phyloP scores from a whole-genome alignment of 2,329 filamentous ascomycete species.

The Teratosphaeriaceae sp. region DNA sequence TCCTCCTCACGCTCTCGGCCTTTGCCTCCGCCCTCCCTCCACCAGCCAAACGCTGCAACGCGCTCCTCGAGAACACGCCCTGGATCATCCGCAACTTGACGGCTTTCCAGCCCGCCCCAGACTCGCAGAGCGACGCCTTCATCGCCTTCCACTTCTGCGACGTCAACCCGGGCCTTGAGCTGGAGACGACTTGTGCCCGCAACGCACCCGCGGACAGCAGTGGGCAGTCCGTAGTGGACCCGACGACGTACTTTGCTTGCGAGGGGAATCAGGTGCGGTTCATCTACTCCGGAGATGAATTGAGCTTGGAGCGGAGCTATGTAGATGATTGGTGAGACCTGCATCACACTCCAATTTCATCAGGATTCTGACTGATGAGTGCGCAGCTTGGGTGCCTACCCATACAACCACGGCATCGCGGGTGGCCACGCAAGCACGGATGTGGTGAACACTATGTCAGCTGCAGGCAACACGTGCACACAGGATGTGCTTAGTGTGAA shows the following conservation, averaged over 20 bases:
- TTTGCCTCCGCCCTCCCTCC: constrained; percentile 10
- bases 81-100: constrained; percentile 19
- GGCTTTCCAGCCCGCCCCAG: constrained; percentile 12
- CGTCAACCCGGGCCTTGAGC: constrained; percentile 20
- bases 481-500: constrained; percentile 12
- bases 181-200: constrained; percentile 18
- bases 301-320: constrained; percentile 18
- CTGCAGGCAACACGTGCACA: constrained; percentile 11
- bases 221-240: constrained; percentile 6
- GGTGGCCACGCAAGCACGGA: constrained; percentile 13
- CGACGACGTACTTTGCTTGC: constrained; percentile 15
- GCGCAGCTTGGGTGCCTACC: constrained; percentile 12
- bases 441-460: constrained; percentile 10
- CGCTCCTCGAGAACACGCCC: constrained; percentile 14
- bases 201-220: constrained; percentile 5
- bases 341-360: background rate
- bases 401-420: constrained; percentile 18
- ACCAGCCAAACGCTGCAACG: background rate
- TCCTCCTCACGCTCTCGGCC: constrained; percentile 3
- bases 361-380: constrained; percentile 3
- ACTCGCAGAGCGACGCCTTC: constrained; percentile 7
- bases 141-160: constrained; percentile 23
- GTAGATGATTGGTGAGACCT: constrained; percentile 17
- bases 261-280: constrained; percentile 17
- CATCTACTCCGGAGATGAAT: constrained; percentile 11